Base-by-base conservation (phyloP, 176 grass and related monocot genomes). In the Oryza glaberrima region DNA sequence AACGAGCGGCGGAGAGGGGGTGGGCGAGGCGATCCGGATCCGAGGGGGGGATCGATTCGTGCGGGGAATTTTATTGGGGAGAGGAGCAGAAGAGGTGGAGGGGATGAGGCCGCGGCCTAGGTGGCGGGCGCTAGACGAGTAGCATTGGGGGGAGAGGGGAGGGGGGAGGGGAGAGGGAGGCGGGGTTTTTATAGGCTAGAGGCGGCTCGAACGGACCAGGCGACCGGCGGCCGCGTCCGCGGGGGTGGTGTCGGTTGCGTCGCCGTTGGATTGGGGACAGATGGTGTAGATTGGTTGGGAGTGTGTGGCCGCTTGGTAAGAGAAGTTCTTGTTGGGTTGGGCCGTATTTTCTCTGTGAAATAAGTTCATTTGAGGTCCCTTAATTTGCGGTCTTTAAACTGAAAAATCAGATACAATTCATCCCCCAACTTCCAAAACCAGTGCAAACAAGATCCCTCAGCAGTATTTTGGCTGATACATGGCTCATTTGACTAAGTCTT, bases 21-120 rank as follows among this genome's bases (percentile, higher is more conserved):
- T 1, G 2, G 28, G 28, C 28, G 28, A 30, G 28, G 64, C 30
- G 85, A 87, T 84, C 80, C 52, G 70, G 77, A 87, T 91, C 85
- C 63, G 19, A 4, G 23, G 68, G 23, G 68, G 81, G 44, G 63
- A 54, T 91, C 48, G 81, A 87, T 91, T 72, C 79, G 84, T 34
- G 30, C 46, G 32, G 47, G 84, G 25, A 20, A 12, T 84, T 63
- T 87, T 87, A 87, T 87, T 91, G 81, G 84, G 71, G 75, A 73
- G 20, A 79, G 23, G 36, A 16, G 19, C 64, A 63, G 54, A 65
- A 46, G 28, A 74, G 72, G 77, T 25, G 30, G 78, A 73, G 70
- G 58, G 63, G 69, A 2, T 28, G 71, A 70, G 61, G 48, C 71
- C 71, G 46, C 73, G 30, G 71, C 67, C 67, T 46, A 41, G 70